Evolutionary conservation across 495 filamentous ascomycete genomes (phyloP), one percentile per base, ranked within the genome.

Genomic region (Xylaria acuta): DNA sequence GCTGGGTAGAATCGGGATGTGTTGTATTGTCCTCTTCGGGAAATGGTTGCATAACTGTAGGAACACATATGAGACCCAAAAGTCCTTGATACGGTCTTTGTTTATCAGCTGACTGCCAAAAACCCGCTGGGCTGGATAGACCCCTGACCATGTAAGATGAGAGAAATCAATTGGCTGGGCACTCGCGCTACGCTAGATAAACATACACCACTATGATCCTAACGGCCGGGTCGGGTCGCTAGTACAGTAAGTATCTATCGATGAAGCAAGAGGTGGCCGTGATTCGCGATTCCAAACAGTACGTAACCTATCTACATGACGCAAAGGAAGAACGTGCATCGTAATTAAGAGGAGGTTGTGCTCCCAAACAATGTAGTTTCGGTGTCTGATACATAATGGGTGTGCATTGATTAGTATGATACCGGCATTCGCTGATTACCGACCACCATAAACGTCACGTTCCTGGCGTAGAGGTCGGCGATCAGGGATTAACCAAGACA

Each of bases 111-210:
- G 65, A 67, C 49, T 22, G 4, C 49, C 34, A 40, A 7, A 45
- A 67, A 67, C 65, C 65, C 65, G 49, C 65, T 41, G 65, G 49
- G 65, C 65, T 67, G 65, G 65, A 66, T 67, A 56, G 65, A 67
- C 47, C 65, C 64, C 65, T 56, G 65, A 47, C n/a, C 47, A 67
- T 56, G 65, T 67, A 40, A 67, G 65, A 54, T 67, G 40, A 14
- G 65, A 56, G 65, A 54, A 22, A 49, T 56, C 36, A 27, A 67
- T 54, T 66, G 64, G 43, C 64, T 51, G 30, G 62, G 41, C 7
- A 49, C 12, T 22, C 34, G 1, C 20, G 59, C 0, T 64, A 34
- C 58, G 22, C 54, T 41, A 25, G 18, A 66, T 30, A 45, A 51
- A 18, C 25, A 30, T 16, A 67, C 45, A 67, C 65, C 36, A 67